Percentiles rank a stretch among this genome's conserved stretches.
Conservation (phyloP, 2,329 filamentous ascomycete species). For the Exutisphaerella laricina region DNA sequence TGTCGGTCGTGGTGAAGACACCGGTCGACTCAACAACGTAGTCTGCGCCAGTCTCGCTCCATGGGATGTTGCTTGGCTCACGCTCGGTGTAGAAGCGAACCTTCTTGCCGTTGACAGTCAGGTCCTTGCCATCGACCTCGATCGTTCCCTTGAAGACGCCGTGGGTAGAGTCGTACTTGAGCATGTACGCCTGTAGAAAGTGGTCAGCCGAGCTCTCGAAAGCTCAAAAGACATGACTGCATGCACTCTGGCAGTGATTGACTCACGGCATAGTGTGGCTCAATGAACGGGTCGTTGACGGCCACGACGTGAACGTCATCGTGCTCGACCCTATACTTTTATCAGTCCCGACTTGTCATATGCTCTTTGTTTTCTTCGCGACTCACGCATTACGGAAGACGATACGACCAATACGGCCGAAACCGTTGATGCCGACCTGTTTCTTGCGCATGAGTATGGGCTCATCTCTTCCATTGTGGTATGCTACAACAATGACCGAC, state of each 20-base stretch:
- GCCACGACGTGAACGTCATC: constrained; percentile 86
- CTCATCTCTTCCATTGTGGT: constrained; percentile 6
- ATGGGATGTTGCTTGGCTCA: constrained; percentile 85
- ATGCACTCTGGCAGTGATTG: not conserved
- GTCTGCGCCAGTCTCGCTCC: constrained; percentile 77
- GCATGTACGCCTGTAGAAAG: constrained; percentile 79
- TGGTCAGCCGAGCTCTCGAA: constrained; percentile 18
- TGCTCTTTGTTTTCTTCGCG: constrained; percentile 6
- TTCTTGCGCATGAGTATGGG: constrained; percentile 14
- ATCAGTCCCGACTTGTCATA: no score
- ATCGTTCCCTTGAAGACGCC: constrained; percentile 93
- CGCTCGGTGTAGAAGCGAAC: constrained; percentile 92
- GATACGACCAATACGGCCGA: constrained; percentile 98
- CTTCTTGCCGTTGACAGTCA: constrained; percentile 89
- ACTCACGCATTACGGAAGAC: constrained; percentile 94
- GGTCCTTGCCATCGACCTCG: constrained; percentile 63
- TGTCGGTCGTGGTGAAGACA: constrained; percentile 98
- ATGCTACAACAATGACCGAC: constrained; percentile 24
- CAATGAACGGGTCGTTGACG: constrained; percentile 99
- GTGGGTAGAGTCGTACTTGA: constrained; percentile 98
- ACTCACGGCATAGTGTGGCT: constrained; percentile 93
- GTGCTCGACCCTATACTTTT: constrained; percentile 69
- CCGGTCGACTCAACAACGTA: constrained; percentile 98
- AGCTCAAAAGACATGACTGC: not conserved
- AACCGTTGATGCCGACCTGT: constrained; percentile 97